A percentile compares a stretch with the other conserved stretches of the same genome.
Evolutionary conservation across 495 filamentous ascomycete species (phyloP).

Genomic region (Daldinia concentrica): DNA sequence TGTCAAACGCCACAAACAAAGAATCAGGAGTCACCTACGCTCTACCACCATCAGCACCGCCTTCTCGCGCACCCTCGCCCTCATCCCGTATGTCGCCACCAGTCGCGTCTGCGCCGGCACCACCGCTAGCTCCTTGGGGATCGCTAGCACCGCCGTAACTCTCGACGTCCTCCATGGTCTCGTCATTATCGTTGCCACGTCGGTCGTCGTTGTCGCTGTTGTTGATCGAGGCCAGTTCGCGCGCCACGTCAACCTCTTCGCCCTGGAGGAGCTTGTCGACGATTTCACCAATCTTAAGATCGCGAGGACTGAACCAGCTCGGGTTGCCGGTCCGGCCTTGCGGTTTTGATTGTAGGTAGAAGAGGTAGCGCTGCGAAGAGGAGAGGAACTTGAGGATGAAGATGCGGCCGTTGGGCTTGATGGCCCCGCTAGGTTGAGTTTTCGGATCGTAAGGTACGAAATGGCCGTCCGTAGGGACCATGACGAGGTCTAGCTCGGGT

Average conservation of each 20-base stretch:
- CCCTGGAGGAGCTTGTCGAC: constrained; percentile 86
- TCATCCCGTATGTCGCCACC: constrained; percentile 91
- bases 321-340: constrained; percentile 78
- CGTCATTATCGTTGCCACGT: constrained; percentile 68
- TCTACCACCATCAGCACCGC: constrained; percentile 95
- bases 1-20: constrained; percentile 46
- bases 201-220: constrained; percentile 69
- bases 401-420: constrained; percentile 85
- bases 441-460: constrained; percentile 80
- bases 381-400: constrained; percentile 94
- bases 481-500: constrained; percentile 49
- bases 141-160: constrained; percentile 66
- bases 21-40: constrained; percentile 85
- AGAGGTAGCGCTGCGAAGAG: constrained; percentile 89
- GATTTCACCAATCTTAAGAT: constrained; percentile 82
- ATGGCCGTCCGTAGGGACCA: constrained; percentile 77
- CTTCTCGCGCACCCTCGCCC: constrained; percentile 85
- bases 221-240: constrained; percentile 73
- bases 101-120: constrained; percentile 84
- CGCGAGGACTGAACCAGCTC: constrained; percentile 81
- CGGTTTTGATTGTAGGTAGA: constrained; percentile 92
- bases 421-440: constrained; percentile 57
- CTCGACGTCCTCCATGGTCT: constrained; percentile 86
- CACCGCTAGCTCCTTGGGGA: constrained; percentile 72
- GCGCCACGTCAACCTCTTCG: constrained; percentile 84